Conservation (phyloP, 2,329 filamentous ascomycete genomes). For the Emmonsiellopsis sp. region DNA sequence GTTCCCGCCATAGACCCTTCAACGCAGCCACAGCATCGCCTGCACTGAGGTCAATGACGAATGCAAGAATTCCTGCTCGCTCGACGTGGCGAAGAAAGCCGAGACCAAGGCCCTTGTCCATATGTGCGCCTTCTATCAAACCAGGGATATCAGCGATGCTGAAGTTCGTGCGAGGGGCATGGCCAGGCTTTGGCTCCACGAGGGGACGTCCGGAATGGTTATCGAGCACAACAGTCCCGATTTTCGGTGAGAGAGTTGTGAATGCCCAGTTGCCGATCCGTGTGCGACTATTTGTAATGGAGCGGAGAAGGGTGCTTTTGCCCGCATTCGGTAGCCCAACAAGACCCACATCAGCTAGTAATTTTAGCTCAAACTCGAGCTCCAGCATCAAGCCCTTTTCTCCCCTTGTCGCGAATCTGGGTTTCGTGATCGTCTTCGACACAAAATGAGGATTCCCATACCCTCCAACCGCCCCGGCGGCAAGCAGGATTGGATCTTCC, state of each 20-base stretch:
- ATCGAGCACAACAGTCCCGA: conserved; percentile 91
- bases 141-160: conserved; percentile 95
- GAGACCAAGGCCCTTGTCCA: conserved; percentile 83
- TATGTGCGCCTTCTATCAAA: conserved; percentile 81
- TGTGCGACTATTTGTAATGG: conserved; percentile 79
- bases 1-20: conserved; percentile 79
- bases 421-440: conserved; percentile 62
- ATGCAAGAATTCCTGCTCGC: conserved; percentile 83
- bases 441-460: conserved; percentile 91
- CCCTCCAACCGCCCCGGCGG: conserved; percentile 79
- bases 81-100: conserved; percentile 92
- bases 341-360: conserved; percentile 88
- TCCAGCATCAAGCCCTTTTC: conserved; percentile 69
- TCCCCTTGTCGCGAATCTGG: conserved; percentile 82
- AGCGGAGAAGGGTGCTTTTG: conserved; percentile 83
- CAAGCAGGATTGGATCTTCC: conserved; percentile 72
- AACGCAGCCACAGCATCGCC: conserved; percentile 73
- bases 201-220: conserved; percentile 67
- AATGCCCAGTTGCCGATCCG: conserved; percentile 94
- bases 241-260: conserved; percentile 88
- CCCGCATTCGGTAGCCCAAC: conserved; percentile 94
- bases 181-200: conserved; percentile 38
- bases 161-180: conserved; percentile 63
- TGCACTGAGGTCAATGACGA: conserved; percentile 77
- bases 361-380: conserved; percentile 82